A percentile compares a stretch with the other conserved stretches of the same genome.
Conservation (phyloP, 352 stramenopile species). For the Halophytophthora polymorphica region DNA sequence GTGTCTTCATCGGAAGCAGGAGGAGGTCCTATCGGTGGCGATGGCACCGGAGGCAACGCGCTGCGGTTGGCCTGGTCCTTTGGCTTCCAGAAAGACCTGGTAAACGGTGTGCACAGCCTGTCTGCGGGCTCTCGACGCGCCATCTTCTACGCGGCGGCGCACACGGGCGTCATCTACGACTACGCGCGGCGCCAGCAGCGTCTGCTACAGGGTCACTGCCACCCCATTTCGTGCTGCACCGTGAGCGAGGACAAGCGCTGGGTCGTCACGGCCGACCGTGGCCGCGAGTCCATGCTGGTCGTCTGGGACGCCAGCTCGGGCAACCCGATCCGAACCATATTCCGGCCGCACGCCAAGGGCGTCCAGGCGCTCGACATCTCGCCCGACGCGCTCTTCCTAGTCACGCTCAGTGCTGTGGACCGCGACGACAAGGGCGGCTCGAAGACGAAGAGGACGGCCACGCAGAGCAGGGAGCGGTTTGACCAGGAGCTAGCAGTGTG, state of each 20-base stretch:
- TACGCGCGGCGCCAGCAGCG: constrained; percentile 81
- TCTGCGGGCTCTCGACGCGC: constrained; percentile 56
- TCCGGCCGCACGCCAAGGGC: constrained; percentile 75
- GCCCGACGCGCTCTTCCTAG: constrained; percentile 84
- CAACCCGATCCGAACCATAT: constrained; percentile 90
- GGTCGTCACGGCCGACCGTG: constrained; percentile 89
- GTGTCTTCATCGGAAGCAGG: neutral
- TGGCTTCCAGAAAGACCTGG: constrained; percentile 90
- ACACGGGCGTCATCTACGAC: constrained; percentile 93
- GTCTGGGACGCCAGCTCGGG: constrained; percentile 86
- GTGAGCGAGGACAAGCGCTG: constrained; percentile 92
- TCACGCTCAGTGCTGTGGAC: constrained; percentile 68
- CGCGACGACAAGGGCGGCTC: constrained; percentile 6
- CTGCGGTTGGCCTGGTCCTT: constrained; percentile 84
- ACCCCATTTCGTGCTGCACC: constrained; percentile 86
- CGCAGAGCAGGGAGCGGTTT: constrained; percentile 23
- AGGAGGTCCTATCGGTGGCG: neutral
- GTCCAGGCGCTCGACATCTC: constrained; percentile 89
- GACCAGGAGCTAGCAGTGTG: constrained; percentile 85
- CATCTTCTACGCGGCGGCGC: constrained; percentile 89
- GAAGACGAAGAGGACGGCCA: constrained; percentile 17
- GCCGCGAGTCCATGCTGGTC: constrained; percentile 88
- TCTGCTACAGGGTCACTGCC: constrained; percentile 90
- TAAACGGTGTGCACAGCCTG: constrained; percentile 87
- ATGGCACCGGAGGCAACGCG: constrained; percentile 36